Base-by-base conservation (phyloP, 1,284 basidiomycete species). In the Cryptococcus hybrid region DNA sequence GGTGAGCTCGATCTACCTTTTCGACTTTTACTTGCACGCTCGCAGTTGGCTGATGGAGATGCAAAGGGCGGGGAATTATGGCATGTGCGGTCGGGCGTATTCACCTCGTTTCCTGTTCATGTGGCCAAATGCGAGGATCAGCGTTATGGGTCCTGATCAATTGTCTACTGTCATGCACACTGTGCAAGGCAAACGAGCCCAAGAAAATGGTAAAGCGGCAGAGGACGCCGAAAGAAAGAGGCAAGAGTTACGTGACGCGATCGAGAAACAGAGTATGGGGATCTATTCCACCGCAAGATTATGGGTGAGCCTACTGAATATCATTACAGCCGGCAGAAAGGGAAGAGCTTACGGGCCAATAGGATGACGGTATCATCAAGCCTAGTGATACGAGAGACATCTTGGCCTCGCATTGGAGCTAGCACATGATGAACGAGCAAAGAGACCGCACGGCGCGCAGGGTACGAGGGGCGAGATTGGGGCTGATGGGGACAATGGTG, bases 81-180 rank as follows among this genome's bases (percentile, higher is more conserved):
- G 88, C 43, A 93, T 93, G 88, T 88, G 89, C 63, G 90, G 90
- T 15, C 83, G 90, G 58, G 89, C 91, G 85, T 95, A 95, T 77
- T 91, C 89, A 8, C 92, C 93, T 3, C 84, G 92, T 59, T 96
- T 97, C 83, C 78, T 97, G 54, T 97, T 90, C 89, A 94, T 93
- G 90, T 97, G 94, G 93, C 93, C 93, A 58, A 95, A 94, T 67
- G 90, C 93, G 36, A 92, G 89, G 75, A 88, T 96, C 2, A 90
- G 88, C n/a, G 93, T 97, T 47, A 97, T 97, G 94, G 93, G 94
- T 46, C 90, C 90, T 2, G 89, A 87, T 46, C 93, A 96, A 74
- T 84, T 97, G 24, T 90, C 89, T 8, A 86, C 89, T 70, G 93
- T 97, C 52, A 97, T 97, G 93, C 82, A 88, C 35, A 85, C 85